Evolutionary conservation across 352 stramenopile genomes (phyloP), one percentile per base, ranked within the genome.

Genomic region (Blastocystis sp.): DNA sequence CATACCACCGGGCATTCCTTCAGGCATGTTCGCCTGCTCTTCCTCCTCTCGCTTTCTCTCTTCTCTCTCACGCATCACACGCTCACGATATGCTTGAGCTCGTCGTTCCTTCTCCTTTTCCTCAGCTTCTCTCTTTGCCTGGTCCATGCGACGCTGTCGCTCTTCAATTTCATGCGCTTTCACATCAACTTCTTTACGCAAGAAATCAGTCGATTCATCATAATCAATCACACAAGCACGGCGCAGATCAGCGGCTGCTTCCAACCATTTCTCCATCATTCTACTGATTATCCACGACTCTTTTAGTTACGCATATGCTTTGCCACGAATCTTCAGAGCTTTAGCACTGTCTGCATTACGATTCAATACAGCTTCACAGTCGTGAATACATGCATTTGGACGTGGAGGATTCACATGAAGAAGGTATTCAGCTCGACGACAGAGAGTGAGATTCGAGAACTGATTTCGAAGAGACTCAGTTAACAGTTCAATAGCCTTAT

Each of bases 381-480:
- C 62, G n/a, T 75, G 62, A 24, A 75, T 75, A 35, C 62, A 75
- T 0, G 62, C 62, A 44, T 75, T 75, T 35, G 62, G 62, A 75
- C 62, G 62, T 42, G 62, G 62, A 44, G 62, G n/a, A 44, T 33
- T 42, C 62, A 75, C 22, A 5, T 75, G 11, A 19, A 75, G 33
- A 27, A 75, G 27, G n/a, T 75, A 75, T 24, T 75, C 62, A n/a
- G 62, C 62, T 48, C 62, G 62, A 75, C 62, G 62, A 75, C 62
- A 75, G 7, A 75, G 62, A n/a, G 62, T 75, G 30, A 75, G 62
- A 42, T 75, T 75, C 17, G 62, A 75, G 62, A 75, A 75, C 15
- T 75, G 62, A 42, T 75, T 75, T 22, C 62, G 62, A n/a, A 75
- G 62, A 35, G 62, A 75, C 62, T 75, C 62, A 5, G 62, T 75